Percentiles rank a stretch among this genome's conserved stretches.
Evolutionary conservation across 169 alveolate genomes (phyloP).

Genomic region (Eimeria maxima): DNA sequence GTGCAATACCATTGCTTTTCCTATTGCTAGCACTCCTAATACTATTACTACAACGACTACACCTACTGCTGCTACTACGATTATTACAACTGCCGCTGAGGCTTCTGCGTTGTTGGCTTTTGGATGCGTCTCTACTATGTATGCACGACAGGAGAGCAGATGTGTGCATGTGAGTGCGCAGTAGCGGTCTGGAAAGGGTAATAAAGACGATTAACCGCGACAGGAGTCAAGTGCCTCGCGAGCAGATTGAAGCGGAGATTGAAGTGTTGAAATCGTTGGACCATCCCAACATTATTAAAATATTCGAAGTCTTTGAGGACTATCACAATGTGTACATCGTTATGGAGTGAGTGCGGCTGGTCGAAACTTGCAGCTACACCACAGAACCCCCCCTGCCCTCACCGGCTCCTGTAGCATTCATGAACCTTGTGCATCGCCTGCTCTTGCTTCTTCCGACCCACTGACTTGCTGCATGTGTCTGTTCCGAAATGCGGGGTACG

Average conservation of each 20-base stretch:
- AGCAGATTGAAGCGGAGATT: constrained; percentile 86
- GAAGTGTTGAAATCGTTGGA: constrained; percentile 91
- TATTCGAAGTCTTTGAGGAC: constrained; percentile 94
- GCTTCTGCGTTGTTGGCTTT: neutral
- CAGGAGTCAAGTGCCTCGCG: constrained; percentile 83
- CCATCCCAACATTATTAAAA: constrained; percentile 94
- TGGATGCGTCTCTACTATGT: neutral
- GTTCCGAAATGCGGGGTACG: too few relatives aligned
- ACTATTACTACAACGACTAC: too few relatives aligned
- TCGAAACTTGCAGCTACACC: too few relatives aligned
- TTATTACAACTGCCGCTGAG: too few relatives aligned
- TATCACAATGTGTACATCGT: constrained; percentile 91
- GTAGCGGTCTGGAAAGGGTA: constrained; percentile 84
- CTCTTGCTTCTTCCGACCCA: too few relatives aligned
- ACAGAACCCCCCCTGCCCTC: too few relatives aligned
- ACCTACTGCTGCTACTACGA: too few relatives aligned
- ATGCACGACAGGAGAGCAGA: neutral
- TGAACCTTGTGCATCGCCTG: too few relatives aligned
- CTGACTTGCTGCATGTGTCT: too few relatives aligned
- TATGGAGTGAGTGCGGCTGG: constrained; percentile 86
- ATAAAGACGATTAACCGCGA: constrained; percentile 86
- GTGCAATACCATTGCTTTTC: too few relatives aligned
- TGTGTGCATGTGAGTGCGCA: neutral
- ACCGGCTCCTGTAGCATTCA: too few relatives aligned
- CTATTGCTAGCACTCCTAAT: too few relatives aligned